Base-by-base conservation (phyloP, 2,329 filamentous ascomycete species). In the Purpureocillium lavendulum region DNA sequence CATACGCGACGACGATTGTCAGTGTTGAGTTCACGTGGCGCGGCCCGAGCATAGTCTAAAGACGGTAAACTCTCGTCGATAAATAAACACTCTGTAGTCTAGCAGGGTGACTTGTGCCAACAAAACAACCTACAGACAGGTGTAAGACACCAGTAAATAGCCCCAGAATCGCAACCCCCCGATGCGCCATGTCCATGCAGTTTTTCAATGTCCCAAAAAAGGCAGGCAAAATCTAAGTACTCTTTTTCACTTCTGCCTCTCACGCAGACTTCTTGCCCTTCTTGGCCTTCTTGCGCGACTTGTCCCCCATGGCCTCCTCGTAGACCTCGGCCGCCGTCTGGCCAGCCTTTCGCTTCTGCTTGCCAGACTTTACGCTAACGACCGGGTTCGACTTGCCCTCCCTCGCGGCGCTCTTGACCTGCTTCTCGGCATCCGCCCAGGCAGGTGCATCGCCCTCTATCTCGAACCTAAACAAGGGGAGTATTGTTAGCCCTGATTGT, bases 301-400 rank as follows among this genome's bases (percentile, higher is more conserved):
- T 71, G 18, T 67, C 71, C 28, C 70, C 77, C 40, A 77, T 65
- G 36, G 65, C 72, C 54, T 80, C 69, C 39, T 80, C 77, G 50
- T 80, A 82, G 13, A 81, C 71, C 52, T 82, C 79, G 16, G 66
- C 67, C 4, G 76, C 78, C 13, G 73, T 76, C 42, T 61, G 60
- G 8, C 65, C 69, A 0, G 77, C 84, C 65, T 94, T 94, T 51
- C 87, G 72, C 71, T 92, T 90, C 46, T 59, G 50, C 63, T 88
- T 87, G 42, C 69, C 69, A n/a, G 80, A 77, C 70, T 89, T 92
- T 40, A 97, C 78, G 56, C 84, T 89, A 21, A 96, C 87, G 0
- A 80, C 82, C 13, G 71, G 70, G 52, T 71, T 77, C 35, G 69
- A 66, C 37, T 73, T 70, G 9, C 75, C 75, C 18, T 64, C 70